phyloP scores from a whole-genome alignment of 345 rosid species.

The Pistacia vera region DNA sequence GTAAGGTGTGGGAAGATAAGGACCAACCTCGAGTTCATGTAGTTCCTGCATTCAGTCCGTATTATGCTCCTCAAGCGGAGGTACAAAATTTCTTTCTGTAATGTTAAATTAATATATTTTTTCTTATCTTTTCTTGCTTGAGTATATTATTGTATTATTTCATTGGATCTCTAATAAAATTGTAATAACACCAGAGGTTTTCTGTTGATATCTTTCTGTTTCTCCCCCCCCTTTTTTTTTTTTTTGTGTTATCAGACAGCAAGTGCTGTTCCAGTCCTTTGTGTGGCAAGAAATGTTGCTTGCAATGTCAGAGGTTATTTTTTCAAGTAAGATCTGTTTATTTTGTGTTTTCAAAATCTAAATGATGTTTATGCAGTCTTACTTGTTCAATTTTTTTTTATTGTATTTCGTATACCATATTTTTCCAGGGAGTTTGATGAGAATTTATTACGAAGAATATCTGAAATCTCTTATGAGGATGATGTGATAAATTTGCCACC shows the following conservation, averaged over 20 bases:
- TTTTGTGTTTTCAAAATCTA: slow-evolving; percentile 14
- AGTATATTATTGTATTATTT: not conserved
- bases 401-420: slow-evolving; percentile 21
- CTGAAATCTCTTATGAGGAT: slow-evolving; percentile 87
- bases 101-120: slow-evolving; percentile 15
- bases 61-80: slow-evolving; percentile 99
- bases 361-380: slow-evolving; percentile 3
- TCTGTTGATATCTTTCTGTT: slow-evolving; percentile 15
- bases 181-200: not conserved
- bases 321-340: slow-evolving; percentile 72
- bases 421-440: slow-evolving; percentile 94
- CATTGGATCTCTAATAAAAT: not conserved
- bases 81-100: slow-evolving; percentile 37
- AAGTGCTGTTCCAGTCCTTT: slow-evolving; percentile 80
- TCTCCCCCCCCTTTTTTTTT: not conserved
- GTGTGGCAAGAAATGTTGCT: slow-evolving; percentile 99
- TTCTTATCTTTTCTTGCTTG: slow-evolving; percentile 7
- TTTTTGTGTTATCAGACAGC: slow-evolving; percentile 55
- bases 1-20: slow-evolving; percentile 97
- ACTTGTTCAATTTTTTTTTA: not conserved
- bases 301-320: slow-evolving; percentile 97
- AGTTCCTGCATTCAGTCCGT: slow-evolving; percentile 89
- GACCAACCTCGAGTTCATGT: slow-evolving; percentile 98
- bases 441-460: slow-evolving; percentile 66
- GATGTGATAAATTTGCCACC: slow-evolving; percentile 72